Conservation (phyloP, 495 filamentous ascomycete genomes). For the Xylaria longipes region DNA sequence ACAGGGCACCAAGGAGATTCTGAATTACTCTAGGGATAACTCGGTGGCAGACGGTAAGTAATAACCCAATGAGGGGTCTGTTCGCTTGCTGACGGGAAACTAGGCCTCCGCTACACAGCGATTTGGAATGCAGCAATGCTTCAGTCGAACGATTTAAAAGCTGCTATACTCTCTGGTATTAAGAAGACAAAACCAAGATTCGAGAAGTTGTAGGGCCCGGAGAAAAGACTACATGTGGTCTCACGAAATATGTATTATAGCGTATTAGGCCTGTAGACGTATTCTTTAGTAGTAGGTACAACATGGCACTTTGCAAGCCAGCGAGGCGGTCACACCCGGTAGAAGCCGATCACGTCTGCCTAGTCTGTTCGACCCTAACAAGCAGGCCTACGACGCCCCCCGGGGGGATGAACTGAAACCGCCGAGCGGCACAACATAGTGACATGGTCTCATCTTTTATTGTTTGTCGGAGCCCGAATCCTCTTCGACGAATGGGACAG, state of each 20-base stretch:
- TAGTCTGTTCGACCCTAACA: neutral
- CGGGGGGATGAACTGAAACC: neutral
- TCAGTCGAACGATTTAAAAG: slow-evolving; percentile 78
- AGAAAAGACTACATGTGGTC: neutral
- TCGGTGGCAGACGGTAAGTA: slow-evolving; percentile 74
- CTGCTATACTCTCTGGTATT: slow-evolving; percentile 76
- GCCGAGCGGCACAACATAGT: neutral
- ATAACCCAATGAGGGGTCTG: neutral
- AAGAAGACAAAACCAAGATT: slow-evolving; percentile 83
- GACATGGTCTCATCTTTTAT: slow-evolving; percentile 27
- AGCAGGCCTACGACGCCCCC: neutral
- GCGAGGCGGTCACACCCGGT: neutral
- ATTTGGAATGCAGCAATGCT: slow-evolving; percentile 86
- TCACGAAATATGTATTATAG: slow-evolving; percentile 14
- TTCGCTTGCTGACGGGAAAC: slow-evolving; percentile 29
- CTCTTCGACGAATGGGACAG: slow-evolving; percentile 51
- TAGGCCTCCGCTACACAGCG: slow-evolving; percentile 79
- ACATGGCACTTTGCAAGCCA: neutral
- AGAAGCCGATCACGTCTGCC: neutral
- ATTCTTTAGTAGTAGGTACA: slow-evolving; percentile 10
- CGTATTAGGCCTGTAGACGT: neutral
- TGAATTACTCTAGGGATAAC: slow-evolving; percentile 86
- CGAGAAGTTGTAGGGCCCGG: slow-evolving; percentile 72
- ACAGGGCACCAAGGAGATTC: slow-evolving; percentile 88
- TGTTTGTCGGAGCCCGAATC: slow-evolving; percentile 42